Percentiles rank a stretch among this genome's conserved stretches.
phyloP scores from a whole-genome alignment of 306 rosid species.

The Castanospermum australe region DNA sequence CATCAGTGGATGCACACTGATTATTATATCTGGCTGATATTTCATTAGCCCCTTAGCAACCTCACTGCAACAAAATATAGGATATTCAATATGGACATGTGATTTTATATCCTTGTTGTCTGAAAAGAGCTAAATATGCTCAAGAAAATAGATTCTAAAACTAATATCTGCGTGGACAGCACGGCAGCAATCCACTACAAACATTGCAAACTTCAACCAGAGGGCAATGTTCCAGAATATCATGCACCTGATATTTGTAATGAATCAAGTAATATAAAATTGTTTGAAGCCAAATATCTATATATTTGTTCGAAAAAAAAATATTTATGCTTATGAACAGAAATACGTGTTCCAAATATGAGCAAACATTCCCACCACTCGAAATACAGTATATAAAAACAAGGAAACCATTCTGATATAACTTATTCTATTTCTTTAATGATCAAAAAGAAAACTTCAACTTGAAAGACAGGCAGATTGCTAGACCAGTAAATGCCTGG shows the following conservation, averaged over 20 bases:
- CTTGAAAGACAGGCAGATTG: slow-evolving; percentile 1
- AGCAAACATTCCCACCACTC: background rate
- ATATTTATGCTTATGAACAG: slow-evolving; percentile 18
- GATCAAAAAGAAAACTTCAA: background rate
- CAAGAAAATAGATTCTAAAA: background rate
- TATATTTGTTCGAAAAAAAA: no score
- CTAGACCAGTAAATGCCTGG: background rate
- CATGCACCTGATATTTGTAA: background rate
- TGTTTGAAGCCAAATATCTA: background rate
- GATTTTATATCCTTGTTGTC: background rate
- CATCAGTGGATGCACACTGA: slow-evolving; percentile 98
- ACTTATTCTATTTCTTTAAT: background rate
- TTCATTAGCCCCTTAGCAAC: slow-evolving; percentile 94
- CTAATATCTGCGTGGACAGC: background rate
- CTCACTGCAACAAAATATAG: slow-evolving; percentile 43
- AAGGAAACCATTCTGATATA: background rate
- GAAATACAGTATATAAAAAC: background rate
- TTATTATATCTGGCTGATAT: slow-evolving; percentile 95
- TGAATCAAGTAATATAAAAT: background rate
- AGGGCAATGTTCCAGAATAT: background rate
- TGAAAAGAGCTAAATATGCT: slow-evolving; percentile 1
- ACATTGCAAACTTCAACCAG: background rate
- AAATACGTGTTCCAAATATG: background rate
- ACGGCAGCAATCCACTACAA: background rate
- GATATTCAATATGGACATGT: slow-evolving; percentile 1